Conservation (phyloP, 2,329 filamentous ascomycete genomes). For the Neonectria hederae region DNA sequence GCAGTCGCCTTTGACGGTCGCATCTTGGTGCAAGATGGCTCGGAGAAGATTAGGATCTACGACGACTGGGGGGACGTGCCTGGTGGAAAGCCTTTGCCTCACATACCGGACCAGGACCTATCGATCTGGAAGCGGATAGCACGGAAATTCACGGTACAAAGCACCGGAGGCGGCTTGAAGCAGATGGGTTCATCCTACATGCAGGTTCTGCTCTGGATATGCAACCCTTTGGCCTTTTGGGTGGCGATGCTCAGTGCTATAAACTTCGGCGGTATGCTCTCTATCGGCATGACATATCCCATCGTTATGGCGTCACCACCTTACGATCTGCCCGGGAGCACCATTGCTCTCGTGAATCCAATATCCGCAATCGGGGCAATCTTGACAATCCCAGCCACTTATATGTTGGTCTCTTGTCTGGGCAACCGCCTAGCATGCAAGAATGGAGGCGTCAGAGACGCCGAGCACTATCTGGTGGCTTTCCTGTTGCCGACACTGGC, state of each 20-base stretch:
- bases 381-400: background rate
- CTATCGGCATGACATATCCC: background rate
- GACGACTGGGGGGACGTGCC: conserved; percentile 3
- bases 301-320: background rate
- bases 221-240: conserved; percentile 1
- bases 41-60: conserved; percentile 3
- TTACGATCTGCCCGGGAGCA: background rate
- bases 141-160: background rate
- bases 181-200: background rate
- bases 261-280: conserved; percentile 1
- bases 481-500: background rate
- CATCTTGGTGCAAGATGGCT: conserved; percentile 2
- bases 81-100: background rate
- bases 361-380: background rate
- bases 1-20: conserved; percentile 5
- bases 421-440: background rate
- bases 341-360: background rate
- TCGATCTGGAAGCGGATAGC: background rate
- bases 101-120: background rate
- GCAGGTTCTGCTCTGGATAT: conserved; percentile 3
- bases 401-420: background rate
- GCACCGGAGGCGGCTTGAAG: background rate
- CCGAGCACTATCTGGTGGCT: background rate
- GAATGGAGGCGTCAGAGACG: background rate
- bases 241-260: conserved; percentile 1